Conservation (phyloP, 768 basidiomycete genomes). For the Leccinum uliginosum region DNA sequence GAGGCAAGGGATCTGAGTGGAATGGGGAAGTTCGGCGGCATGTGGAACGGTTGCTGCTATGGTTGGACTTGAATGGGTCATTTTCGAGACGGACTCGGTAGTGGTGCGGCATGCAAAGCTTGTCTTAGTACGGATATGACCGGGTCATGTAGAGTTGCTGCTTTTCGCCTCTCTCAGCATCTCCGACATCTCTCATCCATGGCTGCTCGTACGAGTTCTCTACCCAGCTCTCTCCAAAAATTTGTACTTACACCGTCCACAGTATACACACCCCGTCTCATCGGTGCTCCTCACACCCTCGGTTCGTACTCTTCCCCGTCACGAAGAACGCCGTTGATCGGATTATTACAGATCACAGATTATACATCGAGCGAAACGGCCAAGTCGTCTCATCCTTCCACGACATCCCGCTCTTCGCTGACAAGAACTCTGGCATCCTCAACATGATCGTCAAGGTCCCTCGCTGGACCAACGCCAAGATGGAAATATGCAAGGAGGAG, state of each 20-base stretch:
- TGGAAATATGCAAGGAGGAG: slow-evolving; percentile 99
- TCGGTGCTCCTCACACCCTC: slow-evolving; percentile 90
- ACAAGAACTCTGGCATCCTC: slow-evolving; percentile 90
- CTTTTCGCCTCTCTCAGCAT: slow-evolving; percentile 57
- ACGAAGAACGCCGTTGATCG: slow-evolving; percentile 19
- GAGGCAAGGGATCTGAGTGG: slow-evolving; percentile 50
- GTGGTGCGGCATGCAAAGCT: background rate
- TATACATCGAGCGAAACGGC: slow-evolving; percentile 89
- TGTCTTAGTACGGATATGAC: slow-evolving; percentile 21
- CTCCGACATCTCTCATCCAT: slow-evolving; percentile 58
- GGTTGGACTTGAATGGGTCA: slow-evolving; percentile 81
- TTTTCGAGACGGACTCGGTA: slow-evolving; percentile 52
- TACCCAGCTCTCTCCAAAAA: background rate
- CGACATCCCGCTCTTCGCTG: slow-evolving; percentile 97
- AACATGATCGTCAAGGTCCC: slow-evolving; percentile 99
- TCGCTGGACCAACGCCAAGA: slow-evolving; percentile 99
- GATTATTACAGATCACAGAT: slow-evolving; percentile 98
- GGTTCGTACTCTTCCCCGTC: slow-evolving; percentile 46
- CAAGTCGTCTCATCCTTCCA: slow-evolving; percentile 85
- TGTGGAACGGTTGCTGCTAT: slow-evolving; percentile 75
- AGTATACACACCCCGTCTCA: slow-evolving; percentile 73
- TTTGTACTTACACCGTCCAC: slow-evolving; percentile 8
- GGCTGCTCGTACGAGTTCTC: slow-evolving; percentile 25
- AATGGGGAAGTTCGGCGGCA: slow-evolving; percentile 72
- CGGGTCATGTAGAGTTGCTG: slow-evolving; percentile 14